phyloP scores from a whole-genome alignment of 805 yeast species.

The Clavispora carvajalis region DNA sequence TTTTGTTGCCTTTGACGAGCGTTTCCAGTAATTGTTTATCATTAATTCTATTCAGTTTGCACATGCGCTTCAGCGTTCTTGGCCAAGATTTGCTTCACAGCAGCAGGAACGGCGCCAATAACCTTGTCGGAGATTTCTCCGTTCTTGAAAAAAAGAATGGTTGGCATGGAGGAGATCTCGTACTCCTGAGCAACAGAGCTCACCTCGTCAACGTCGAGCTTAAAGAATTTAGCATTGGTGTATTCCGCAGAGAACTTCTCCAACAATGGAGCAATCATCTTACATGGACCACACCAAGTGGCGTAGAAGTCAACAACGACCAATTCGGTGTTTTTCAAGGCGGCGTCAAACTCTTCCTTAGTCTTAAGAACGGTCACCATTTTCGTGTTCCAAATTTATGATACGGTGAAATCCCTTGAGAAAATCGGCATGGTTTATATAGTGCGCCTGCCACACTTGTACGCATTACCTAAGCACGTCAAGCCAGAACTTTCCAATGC shows the following conservation, averaged over 20 bases:
- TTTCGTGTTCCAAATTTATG: no score
- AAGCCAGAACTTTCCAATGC: not conserved
- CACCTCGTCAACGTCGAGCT: slow-evolving; percentile 87
- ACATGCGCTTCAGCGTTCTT: slow-evolving; percentile 37
- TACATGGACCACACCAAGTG: slow-evolving; percentile 99
- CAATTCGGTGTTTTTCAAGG: slow-evolving; percentile 58
- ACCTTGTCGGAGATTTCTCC: slow-evolving; percentile 78
- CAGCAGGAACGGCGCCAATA: slow-evolving; percentile 87
- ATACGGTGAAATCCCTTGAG: no score
- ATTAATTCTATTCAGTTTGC: not conserved
- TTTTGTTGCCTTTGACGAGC: no score
- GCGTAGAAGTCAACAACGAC: slow-evolving; percentile 96
- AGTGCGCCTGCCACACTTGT: not conserved
- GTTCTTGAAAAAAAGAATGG: slow-evolving; percentile 67
- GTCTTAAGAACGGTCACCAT: slow-evolving; percentile 35
- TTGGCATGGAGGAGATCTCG: slow-evolving; percentile 56
- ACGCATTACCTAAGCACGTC: slow-evolving; percentile 2
- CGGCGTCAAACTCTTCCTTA: slow-evolving; percentile 58
- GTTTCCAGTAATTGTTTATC: no score
- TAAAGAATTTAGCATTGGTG: slow-evolving; percentile 68
- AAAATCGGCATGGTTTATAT: not conserved
- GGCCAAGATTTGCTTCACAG: slow-evolving; percentile 64
- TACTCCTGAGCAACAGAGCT: slow-evolving; percentile 67
- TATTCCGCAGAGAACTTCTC: slow-evolving; percentile 73
- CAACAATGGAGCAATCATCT: slow-evolving; percentile 90